These are phyloP conservation scores for Yarrowia phangngaensis DNA, from an alignment of 805 yeast species.

Conservation along the genomic window DNA sequence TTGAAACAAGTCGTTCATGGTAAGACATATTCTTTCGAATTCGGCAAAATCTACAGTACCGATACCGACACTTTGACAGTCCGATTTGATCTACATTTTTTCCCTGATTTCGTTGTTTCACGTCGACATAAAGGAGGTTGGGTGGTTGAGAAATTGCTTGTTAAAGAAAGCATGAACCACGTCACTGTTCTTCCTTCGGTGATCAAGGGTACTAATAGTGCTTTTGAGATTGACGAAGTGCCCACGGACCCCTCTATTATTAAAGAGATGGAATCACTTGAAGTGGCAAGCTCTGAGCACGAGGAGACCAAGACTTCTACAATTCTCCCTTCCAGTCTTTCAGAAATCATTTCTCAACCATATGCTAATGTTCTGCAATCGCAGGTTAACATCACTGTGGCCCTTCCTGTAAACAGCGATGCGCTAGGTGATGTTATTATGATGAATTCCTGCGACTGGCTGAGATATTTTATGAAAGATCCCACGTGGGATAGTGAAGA, in stretches of 20 bases:
- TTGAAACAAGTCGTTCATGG: not conserved
- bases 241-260: no score
- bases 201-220: not conserved
- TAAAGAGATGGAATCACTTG: no score
- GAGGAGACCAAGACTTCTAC: not conserved
- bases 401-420: slow-evolving; percentile 9
- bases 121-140: not conserved
- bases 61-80: slow-evolving; percentile 1
- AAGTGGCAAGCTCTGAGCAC: no score
- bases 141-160: slow-evolving; percentile 47
- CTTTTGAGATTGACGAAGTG: not conserved
- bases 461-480: no score
- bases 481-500: no score
- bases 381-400: slow-evolving; percentile 5
- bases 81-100: slow-evolving; percentile 21
- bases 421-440: no score
- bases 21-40: slow-evolving; percentile 8
- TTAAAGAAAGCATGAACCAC: not conserved
- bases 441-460: no score
- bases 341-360: not conserved
- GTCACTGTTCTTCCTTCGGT: not conserved
- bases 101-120: slow-evolving; percentile 7
- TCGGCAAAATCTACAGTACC: not conserved
- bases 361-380: slow-evolving; percentile 7
- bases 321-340: not conserved